Percentiles rank a stretch among this genome's conserved stretches.
Conservation (phyloP, 345 rosid species). For the Boechera retrofracta region DNA sequence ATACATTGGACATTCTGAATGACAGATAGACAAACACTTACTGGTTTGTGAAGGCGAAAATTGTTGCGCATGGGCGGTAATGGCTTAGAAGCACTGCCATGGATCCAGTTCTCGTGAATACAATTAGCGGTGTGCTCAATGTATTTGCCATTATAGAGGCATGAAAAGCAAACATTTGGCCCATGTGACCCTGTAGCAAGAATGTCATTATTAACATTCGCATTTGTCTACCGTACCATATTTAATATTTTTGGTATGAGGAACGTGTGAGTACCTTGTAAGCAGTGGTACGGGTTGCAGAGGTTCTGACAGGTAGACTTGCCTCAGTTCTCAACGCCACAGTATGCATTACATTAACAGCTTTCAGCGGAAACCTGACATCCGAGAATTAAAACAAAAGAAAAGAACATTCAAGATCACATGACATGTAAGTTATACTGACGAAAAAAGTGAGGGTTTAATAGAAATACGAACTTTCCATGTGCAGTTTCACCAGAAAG, state of each 20-base stretch:
- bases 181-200: slow-evolving; percentile 82
- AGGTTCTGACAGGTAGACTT: slow-evolving; percentile 66
- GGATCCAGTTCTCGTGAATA: slow-evolving; percentile 94
- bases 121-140: slow-evolving; percentile 74
- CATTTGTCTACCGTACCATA: slow-evolving; percentile 1
- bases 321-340: slow-evolving; percentile 91
- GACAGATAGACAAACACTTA: slow-evolving; percentile 47
- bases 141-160: slow-evolving; percentile 95
- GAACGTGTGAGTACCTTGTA: slow-evolving; percentile 59
- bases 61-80: slow-evolving; percentile 80
- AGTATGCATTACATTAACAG: slow-evolving; percentile 93
- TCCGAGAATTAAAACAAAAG: not conserved
- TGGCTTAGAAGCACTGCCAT: slow-evolving; percentile 90
- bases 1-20: slow-evolving; percentile 14
- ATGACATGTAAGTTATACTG: slow-evolving; percentile 2
- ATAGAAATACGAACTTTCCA: slow-evolving; percentile 68
- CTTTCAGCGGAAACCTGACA: slow-evolving; percentile 84
- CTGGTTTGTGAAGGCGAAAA: slow-evolving; percentile 96
- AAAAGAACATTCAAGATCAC: slow-evolving; percentile 18
- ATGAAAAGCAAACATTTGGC: slow-evolving; percentile 98
- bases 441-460: not conserved
- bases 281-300: slow-evolving; percentile 55
- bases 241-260: not conserved
- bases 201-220: slow-evolving; percentile 4
- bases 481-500: slow-evolving; percentile 99